Base-by-base conservation (phyloP, 257 asterid genomes). In the Nicotiana benthamiana region DNA sequence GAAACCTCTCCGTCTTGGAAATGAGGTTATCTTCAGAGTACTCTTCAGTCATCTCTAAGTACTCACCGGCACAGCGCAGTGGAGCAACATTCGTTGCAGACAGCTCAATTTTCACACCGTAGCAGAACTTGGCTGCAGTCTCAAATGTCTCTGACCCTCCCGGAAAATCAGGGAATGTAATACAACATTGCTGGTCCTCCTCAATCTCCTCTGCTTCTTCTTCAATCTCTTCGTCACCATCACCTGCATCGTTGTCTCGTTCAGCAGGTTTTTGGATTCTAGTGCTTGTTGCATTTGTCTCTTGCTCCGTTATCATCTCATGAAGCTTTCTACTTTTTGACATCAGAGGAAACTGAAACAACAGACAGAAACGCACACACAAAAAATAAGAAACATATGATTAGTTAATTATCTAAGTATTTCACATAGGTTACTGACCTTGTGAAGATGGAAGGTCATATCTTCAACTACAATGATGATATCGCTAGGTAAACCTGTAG, bases 391-490 rank as follows among this genome's bases (percentile, higher is more conserved):
- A 9, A 36, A 34, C 22, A 56, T 22, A 52, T 27, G 20, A 18
- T 9, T 40, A 15, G 3, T 36, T 48, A 32, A 28, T 3, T 17
- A 79, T 48, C 16, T 46, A 46, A 20, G 27, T 61, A 24, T 46
- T 40, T 74, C 24, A 24, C 48, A 24, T 8, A 46, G 40, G 11
- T 32, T 12, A 46, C 22, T 22, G 36, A 7, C 83, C 97, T 91
- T 94, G 86, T 96, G 99, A 24, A 96, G 97, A 83, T 96, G 99
- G 77, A 94, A 96, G 79, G 97, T 75, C 98, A 96, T 94, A 43
- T 91, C 95, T 32, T 89, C 97, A 2, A 91, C 99, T 84, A 94
- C 94, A 57, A 94, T 89, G 30, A 87, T 82, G 43, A 94, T 86
- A 80, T 96, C 99, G 78, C 98, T 94, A 0, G 97, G 97, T 70